Percentiles rank a stretch among this genome's conserved stretches.
phyloP scores from a whole-genome alignment of 495 filamentous ascomycete species.

The Neurospora africana region DNA sequence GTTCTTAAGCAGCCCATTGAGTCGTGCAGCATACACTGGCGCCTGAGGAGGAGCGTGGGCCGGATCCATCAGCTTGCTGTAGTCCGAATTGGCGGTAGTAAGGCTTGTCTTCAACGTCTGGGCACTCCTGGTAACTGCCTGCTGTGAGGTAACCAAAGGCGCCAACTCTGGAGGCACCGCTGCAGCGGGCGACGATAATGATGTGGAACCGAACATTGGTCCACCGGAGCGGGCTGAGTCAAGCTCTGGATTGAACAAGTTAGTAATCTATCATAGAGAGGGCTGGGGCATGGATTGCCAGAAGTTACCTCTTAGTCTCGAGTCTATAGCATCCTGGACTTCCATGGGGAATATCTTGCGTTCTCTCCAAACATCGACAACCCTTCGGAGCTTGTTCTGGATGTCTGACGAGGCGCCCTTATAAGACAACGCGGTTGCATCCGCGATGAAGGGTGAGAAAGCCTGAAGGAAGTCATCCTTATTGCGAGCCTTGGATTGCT shows the following conservation, averaged over 20 bases:
- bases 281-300: background rate
- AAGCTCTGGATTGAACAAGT: slow-evolving; percentile 46
- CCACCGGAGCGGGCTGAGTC: slow-evolving; percentile 63
- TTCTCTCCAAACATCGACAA: slow-evolving; percentile 89
- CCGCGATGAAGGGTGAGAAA: slow-evolving; percentile 81
- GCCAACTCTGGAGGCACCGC: slow-evolving; percentile 64
- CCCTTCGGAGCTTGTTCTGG: slow-evolving; percentile 75
- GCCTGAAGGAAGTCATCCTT: slow-evolving; percentile 88
- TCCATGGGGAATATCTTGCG: slow-evolving; percentile 72
- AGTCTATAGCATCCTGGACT: slow-evolving; percentile 69
- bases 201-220: slow-evolving; percentile 54
- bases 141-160: slow-evolving; percentile 60
- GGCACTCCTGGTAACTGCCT: slow-evolving; percentile 58
- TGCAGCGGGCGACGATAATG: slow-evolving; percentile 18
- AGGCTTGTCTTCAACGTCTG: slow-evolving; percentile 49
- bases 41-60: slow-evolving; percentile 54
- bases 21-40: slow-evolving; percentile 83
- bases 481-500: slow-evolving; percentile 82
- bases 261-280: background rate
- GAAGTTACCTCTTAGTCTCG: slow-evolving; percentile 59
- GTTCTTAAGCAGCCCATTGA: slow-evolving; percentile 74
- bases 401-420: slow-evolving; percentile 74
- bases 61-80: slow-evolving; percentile 67
- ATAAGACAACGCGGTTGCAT: slow-evolving; percentile 75
- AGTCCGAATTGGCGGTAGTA: slow-evolving; percentile 65